Evolutionary conservation across 257 asterid genomes (phyloP).

Genomic region (Nemophila menziesii): DNA sequence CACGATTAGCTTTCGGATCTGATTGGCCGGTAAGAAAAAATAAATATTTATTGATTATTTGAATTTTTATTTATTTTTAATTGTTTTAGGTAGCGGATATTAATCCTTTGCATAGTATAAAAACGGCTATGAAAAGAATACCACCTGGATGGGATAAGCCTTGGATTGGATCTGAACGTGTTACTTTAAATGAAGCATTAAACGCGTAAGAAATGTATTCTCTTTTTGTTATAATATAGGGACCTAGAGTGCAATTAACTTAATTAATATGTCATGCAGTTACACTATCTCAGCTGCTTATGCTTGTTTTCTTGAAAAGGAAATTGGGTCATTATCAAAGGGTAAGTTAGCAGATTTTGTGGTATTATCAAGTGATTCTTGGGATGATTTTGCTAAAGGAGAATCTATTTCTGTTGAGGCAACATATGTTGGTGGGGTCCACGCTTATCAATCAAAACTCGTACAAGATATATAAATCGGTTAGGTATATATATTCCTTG

Average conservation of each 20-base stretch:
- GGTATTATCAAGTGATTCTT: conserved; percentile 54
- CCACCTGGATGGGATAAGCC: conserved; percentile 66
- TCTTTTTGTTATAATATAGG: not conserved
- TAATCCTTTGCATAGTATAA: conserved; percentile 68
- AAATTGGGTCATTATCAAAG: conserved; percentile 66
- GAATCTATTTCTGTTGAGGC: conserved; percentile 54
- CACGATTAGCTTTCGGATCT: conserved; percentile 78
- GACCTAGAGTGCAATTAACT: too few relatives aligned
- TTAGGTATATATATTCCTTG: too few relatives aligned
- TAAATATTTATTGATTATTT: not conserved
- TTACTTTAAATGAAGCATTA: conserved; percentile 50
- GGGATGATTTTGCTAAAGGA: conserved; percentile 46
- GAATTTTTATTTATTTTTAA: not conserved
- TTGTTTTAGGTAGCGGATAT: conserved; percentile 66
- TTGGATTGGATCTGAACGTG: conserved; percentile 71
- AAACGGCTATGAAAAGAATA: conserved; percentile 59
- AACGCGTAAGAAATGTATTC: conserved; percentile 39
- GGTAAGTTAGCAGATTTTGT: conserved; percentile 94
- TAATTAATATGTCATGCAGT: conserved; percentile 25
- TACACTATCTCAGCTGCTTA: conserved; percentile 80
- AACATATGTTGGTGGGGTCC: conserved; percentile 67
- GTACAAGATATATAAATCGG: not conserved
- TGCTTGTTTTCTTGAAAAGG: conserved; percentile 76
- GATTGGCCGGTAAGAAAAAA: conserved; percentile 81
- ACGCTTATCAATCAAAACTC: conserved; percentile 35